Evolutionary conservation across 306 rosid species (phyloP).

Genomic region (Corylus heterophylla): DNA sequence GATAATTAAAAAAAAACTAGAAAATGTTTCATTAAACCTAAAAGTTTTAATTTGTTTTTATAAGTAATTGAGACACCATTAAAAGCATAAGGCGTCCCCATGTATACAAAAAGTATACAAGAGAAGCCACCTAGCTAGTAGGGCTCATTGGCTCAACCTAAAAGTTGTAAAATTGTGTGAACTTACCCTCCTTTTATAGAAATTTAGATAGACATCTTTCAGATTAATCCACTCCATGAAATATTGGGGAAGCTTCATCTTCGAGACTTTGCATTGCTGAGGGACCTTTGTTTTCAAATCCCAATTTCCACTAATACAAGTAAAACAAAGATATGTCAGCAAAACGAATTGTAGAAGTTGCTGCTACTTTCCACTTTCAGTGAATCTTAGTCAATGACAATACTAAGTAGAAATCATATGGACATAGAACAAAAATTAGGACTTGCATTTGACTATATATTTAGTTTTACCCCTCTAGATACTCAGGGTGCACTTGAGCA

Average conservation of each 20-base stretch:
- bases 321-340: conserved; percentile 14
- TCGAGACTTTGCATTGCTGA: conserved; percentile 85
- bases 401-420: neutral
- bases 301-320: conserved; percentile 85
- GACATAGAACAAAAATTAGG: neutral
- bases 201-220: conserved; percentile 89
- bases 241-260: conserved; percentile 71
- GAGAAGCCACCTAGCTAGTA: too few species aligned
- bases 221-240: conserved; percentile 93
- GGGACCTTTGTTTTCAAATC: conserved; percentile 94
- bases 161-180: conserved; percentile 10
- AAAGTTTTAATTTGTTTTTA: neutral
- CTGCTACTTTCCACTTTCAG: neutral
- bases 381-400: neutral
- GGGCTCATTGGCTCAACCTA: neutral
- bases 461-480: neutral
- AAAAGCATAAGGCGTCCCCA: too few species aligned
- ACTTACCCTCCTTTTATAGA: conserved; percentile 75
- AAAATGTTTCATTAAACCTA: neutral
- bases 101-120: too few species aligned
- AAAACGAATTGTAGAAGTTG: conserved; percentile 5
- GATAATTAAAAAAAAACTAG: neutral
- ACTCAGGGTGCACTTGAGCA: neutral
- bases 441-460: neutral
- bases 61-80: too few species aligned